Evolutionary conservation across 139 green algal genomes (phyloP), one percentile per base, ranked within the genome.

Genomic region (Chlamydomonas schloesseri): DNA sequence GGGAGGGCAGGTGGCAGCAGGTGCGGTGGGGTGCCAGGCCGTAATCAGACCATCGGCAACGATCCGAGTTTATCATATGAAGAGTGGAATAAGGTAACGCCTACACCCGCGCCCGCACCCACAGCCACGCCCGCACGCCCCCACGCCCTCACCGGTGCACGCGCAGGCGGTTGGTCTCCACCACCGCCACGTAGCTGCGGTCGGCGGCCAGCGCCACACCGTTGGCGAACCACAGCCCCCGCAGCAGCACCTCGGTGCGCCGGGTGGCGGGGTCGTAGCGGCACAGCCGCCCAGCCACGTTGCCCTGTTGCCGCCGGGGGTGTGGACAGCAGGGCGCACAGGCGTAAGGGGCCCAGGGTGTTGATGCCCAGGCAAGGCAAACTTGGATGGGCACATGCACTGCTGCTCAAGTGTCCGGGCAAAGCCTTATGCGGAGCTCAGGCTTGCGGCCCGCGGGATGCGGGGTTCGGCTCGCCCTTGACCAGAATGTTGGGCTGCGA

Each of bases 191-290:
- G 70, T 89, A 97, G 5, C 75, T 89, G 47, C 91, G 89, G 60
- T 96, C 94, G 29, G 79, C 70, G 10, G 91, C 87, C 69, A 98
- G 78, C 23, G 93, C 92, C 14, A 98, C 93, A 13, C 95, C 95
- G 75, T 98, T 98, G 29, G 95, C 90, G 74, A 94, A 98, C 85
- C 82, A 94, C 21, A 97, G 53, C 88, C 91, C 93, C 28, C 78
- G 72, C 15, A 87, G 71, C 10, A 97, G 84, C 67, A 93, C 73
- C 18, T 75, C 57, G 3, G 94, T 94, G 2, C 57, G 53, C 26
- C 84, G 57, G 15, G 73, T 95, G 33, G 37, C 31, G 4, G 92
- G 88, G 84, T 95, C 72, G 90, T 97, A 95, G 6, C 80, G 88
- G 20, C 97, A 72, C 57, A 97, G 82, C 10, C 93, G 88, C 3